phyloP scores from a whole-genome alignment of 2,329 filamentous ascomycete genomes.

The Neonectria coccinea region DNA sequence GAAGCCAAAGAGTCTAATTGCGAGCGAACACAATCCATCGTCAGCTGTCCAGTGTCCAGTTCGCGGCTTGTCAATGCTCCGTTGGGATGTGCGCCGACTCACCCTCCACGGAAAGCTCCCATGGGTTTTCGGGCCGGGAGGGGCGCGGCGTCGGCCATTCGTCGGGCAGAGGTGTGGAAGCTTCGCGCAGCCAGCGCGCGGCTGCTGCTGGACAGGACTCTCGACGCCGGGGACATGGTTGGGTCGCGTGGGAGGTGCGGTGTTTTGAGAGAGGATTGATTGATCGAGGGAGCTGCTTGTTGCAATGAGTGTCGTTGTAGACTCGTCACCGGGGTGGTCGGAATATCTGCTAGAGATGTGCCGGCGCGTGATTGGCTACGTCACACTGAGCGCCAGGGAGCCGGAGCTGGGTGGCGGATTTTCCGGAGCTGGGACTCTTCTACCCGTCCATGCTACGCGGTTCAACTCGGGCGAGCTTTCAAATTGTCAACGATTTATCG shows the following conservation, averaged over 20 bases:
- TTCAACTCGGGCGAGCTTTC: not conserved
- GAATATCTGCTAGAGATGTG: constrained; percentile 42
- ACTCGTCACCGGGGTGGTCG: constrained; percentile 42
- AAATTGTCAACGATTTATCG: not conserved
- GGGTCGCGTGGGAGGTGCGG: constrained; percentile 27
- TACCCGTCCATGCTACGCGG: not conserved
- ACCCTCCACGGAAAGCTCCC: constrained; percentile 73
- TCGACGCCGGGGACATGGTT: constrained; percentile 58
- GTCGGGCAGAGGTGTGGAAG: constrained; percentile 65
- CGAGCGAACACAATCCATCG: not conserved
- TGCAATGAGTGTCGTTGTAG: constrained; percentile 39
- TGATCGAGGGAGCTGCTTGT: constrained; percentile 32
- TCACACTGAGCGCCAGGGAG: constrained; percentile 26
- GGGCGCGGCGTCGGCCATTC: constrained; percentile 58
- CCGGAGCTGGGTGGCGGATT: constrained; percentile 37
- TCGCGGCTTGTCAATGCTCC: constrained; percentile 13
- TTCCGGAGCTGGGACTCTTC: constrained; percentile 27
- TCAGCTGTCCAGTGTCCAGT: constrained; percentile 18
- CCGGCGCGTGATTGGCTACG: constrained; percentile 45
- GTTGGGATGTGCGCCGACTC: constrained; percentile 45
- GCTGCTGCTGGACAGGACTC: constrained; percentile 57
- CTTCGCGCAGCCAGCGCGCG: constrained; percentile 52
- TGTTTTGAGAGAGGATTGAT: constrained; percentile 31
- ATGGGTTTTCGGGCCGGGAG: constrained; percentile 69
- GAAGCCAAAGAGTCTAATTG: constrained; percentile 85